Percentiles rank a stretch among this genome's conserved stretches.
Conservation (phyloP, 1,284 basidiomycete genomes). For the Leucocoprinus gongylophorus region DNA sequence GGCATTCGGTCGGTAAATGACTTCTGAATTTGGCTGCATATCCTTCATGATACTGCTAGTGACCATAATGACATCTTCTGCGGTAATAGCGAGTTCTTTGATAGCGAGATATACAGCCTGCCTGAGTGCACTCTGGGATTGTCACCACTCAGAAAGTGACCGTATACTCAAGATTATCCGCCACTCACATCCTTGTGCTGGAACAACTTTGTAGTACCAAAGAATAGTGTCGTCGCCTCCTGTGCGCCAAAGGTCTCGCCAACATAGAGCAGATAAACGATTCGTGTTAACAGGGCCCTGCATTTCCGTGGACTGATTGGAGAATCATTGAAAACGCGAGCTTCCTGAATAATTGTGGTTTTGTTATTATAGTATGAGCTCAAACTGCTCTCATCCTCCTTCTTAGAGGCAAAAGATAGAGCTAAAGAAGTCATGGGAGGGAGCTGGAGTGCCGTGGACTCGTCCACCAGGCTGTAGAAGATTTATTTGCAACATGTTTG, state of each 20-base stretch:
- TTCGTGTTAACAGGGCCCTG: slow-evolving; percentile 91
- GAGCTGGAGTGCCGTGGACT: slow-evolving; percentile 11
- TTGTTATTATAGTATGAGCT: slow-evolving; percentile 91
- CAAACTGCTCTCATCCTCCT: slow-evolving; percentile 86
- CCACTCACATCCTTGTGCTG: slow-evolving; percentile 96
- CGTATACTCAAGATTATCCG: slow-evolving; percentile 8
- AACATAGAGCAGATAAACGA: slow-evolving; percentile 94
- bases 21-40: slow-evolving; percentile 98
- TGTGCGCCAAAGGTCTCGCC: slow-evolving; percentile 95
- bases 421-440: slow-evolving; percentile 39
- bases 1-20: slow-evolving; percentile 97
- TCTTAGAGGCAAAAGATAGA: slow-evolving; percentile 80
- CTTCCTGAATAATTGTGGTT: slow-evolving; percentile 95
- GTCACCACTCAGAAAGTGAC: slow-evolving; percentile 5
- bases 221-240: slow-evolving; percentile 97
- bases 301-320: slow-evolving; percentile 97
- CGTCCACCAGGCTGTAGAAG: slow-evolving; percentile 28
- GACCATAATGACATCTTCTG: slow-evolving; percentile 99
- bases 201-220: slow-evolving; percentile 98
- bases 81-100: slow-evolving; percentile 94
- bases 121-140: slow-evolving; percentile 76
- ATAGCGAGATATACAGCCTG: slow-evolving; percentile 99
- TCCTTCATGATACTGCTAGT: slow-evolving; percentile 99
- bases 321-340: slow-evolving; percentile 98
- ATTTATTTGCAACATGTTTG: slow-evolving; percentile 33